phyloP scores from a whole-genome alignment of 78 protist species.

The Guillardia theta region DNA sequence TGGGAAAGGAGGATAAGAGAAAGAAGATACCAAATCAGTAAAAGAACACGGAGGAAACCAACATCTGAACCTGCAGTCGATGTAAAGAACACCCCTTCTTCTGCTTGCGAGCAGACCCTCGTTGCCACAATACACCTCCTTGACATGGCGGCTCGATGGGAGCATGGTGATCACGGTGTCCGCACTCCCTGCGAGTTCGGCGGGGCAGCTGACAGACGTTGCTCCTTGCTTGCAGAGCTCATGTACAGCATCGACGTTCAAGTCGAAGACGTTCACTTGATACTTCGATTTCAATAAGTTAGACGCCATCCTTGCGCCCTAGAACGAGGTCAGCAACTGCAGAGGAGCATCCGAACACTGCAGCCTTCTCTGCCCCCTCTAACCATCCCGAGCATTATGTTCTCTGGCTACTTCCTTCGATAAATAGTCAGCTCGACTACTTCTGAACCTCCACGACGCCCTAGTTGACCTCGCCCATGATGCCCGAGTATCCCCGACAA shows the following conservation, averaged over 20 bases:
- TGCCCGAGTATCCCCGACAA: too few relatives aligned
- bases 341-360: too few relatives aligned
- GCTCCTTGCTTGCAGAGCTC: background rate
- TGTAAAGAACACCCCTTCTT: slow-evolving; percentile 45
- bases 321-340: too few relatives aligned
- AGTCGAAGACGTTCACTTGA: slow-evolving; percentile 63
- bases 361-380: too few relatives aligned
- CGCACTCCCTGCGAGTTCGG: slow-evolving; percentile 43
- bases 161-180: slow-evolving; percentile 82
- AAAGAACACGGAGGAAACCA: background rate
- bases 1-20: background rate
- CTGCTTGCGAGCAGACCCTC: slow-evolving; percentile 12
- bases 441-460: too few relatives aligned
- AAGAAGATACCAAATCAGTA: background rate
- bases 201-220: background rate
- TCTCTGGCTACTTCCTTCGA: too few relatives aligned
- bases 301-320: slow-evolving; percentile 80
- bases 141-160: slow-evolving; percentile 78
- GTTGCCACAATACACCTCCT: slow-evolving; percentile 63
- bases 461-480: too few relatives aligned
- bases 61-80: background rate
- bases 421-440: too few relatives aligned
- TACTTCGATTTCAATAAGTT: slow-evolving; percentile 71
- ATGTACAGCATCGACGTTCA: background rate
- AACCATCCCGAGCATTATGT: too few relatives aligned